Conservation (phyloP, 768 basidiomycete genomes). For the Dentipellis fragilis region DNA sequence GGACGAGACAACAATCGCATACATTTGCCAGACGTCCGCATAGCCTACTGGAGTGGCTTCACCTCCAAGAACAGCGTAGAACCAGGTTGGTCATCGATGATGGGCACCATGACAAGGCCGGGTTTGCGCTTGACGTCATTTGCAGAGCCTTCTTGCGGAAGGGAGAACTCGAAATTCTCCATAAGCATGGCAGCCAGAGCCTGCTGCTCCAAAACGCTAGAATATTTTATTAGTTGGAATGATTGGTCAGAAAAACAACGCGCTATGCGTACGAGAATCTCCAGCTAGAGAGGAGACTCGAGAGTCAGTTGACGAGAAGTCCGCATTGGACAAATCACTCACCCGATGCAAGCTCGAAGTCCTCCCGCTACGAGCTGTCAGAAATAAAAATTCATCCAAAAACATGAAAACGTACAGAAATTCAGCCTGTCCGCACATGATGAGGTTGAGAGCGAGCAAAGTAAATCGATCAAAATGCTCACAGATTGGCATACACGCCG, state of each 20-base stretch:
- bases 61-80: too few relatives aligned
- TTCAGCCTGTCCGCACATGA: constrained; percentile 1
- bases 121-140: too few relatives aligned
- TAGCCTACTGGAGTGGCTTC: too few relatives aligned
- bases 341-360: constrained; percentile 6
- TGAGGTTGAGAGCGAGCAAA: neutral
- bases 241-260: neutral
- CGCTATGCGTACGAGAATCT: constrained; percentile 7
- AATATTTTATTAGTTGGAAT: constrained; percentile 12
- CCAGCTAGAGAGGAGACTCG: neutral
- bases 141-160: constrained; percentile 23
- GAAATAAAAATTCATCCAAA: neutral
- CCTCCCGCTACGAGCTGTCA: constrained; percentile 2
- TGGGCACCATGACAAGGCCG: too few relatives aligned
- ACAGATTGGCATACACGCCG: constrained; percentile 9
- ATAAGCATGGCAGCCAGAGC: constrained; percentile 24
- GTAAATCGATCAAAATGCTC: neutral
- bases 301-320: neutral
- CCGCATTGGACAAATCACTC: neutral
- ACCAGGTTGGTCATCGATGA: too few relatives aligned
- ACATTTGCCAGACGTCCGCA: too few relatives aligned
- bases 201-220: constrained; percentile 25
- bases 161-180: constrained; percentile 24
- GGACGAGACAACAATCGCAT: too few relatives aligned
- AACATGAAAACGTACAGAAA: constrained; percentile 1